phyloP scores from a whole-genome alignment of 2,329 filamentous ascomycete species.

The Diaporthe sp. region DNA sequence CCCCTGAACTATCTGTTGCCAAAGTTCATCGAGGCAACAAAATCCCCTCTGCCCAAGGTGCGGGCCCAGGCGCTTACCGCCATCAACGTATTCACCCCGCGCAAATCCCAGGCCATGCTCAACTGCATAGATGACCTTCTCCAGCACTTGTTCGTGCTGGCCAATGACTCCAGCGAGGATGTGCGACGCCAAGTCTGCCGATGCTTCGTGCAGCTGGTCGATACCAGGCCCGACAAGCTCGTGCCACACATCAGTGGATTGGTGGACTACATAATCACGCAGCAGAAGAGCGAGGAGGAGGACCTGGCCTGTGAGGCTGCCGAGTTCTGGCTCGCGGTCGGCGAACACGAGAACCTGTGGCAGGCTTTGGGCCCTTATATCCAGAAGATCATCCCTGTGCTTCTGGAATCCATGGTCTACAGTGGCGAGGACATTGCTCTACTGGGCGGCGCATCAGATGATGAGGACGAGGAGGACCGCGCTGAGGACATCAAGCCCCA shows the following conservation, averaged over 20 bases:
- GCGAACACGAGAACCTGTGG: constrained; percentile 87
- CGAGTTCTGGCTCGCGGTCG: constrained; percentile 96
- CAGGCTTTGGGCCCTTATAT: constrained; percentile 83
- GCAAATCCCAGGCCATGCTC: constrained; percentile 85
- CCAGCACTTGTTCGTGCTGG: constrained; percentile 84
- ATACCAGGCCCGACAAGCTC: constrained; percentile 91
- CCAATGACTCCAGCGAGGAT: constrained; percentile 82
- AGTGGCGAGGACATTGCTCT: constrained; percentile 92
- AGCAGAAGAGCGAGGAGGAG: constrained; percentile 89
- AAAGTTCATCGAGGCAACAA: constrained; percentile 89
- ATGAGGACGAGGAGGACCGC: constrained; percentile 92
- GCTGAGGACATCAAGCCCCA: constrained; percentile 92
- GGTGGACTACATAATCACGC: constrained; percentile 92
- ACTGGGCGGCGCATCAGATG: constrained; percentile 86
- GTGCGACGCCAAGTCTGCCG: constrained; percentile 95
- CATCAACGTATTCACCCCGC: constrained; percentile 92
- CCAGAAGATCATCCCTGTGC: constrained; percentile 86
- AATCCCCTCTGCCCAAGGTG: constrained; percentile 81
- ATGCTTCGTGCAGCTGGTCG: constrained; percentile 91
- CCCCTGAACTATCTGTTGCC: constrained; percentile 91
- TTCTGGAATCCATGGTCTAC: constrained; percentile 97
- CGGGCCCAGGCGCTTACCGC: constrained; percentile 84
- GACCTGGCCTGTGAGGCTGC: constrained; percentile 94
- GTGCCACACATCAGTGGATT: constrained; percentile 88
- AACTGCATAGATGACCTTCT: constrained; percentile 86